Evolutionary conservation across 805 yeast genomes (phyloP).

Genomic region (Saccharomycopsis selenospora): DNA sequence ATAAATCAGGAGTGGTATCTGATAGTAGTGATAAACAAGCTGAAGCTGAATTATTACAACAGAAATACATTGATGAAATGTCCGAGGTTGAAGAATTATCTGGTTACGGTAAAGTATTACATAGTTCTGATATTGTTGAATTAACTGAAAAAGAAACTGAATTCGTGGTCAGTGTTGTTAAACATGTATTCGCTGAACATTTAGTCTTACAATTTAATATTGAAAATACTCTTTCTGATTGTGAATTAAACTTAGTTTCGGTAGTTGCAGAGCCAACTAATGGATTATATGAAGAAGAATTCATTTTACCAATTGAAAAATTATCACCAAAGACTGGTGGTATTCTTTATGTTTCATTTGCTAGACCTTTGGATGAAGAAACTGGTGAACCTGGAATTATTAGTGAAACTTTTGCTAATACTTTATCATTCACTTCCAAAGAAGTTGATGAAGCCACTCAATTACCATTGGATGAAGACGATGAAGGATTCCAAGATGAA

Average conservation of each 20-base stretch:
- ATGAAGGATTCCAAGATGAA: conserved; percentile 88
- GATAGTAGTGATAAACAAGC: conserved; percentile 21
- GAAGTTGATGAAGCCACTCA: conserved; percentile 73
- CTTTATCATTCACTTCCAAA: conserved; percentile 65
- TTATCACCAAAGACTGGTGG: conserved; percentile 67
- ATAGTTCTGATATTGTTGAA: conserved; percentile 55
- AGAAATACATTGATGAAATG: conserved; percentile 65
- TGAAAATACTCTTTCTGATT: conserved; percentile 75
- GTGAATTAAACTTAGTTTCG: conserved; percentile 68
- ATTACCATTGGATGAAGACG: conserved; percentile 54
- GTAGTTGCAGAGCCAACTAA: conserved; percentile 60
- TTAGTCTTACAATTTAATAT: conserved; percentile 76
- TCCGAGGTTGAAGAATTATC: conserved; percentile 65
- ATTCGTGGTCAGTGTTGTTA: conserved; percentile 76
- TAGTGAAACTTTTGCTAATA: conserved; percentile 51
- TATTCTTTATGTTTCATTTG: conserved; percentile 69
- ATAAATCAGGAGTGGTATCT: conserved; percentile 24
- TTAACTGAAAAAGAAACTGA: conserved; percentile 92
- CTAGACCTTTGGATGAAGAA: conserved; percentile 43
- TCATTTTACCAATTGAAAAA: conserved; percentile 64
- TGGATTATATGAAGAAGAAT: conserved; percentile 54
- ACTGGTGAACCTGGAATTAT: conserved; percentile 25
- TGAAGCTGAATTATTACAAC: conserved; percentile 38
- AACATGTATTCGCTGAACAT: conserved; percentile 72
- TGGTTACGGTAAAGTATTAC: conserved; percentile 66